Base-by-base conservation (phyloP, 2,329 filamentous ascomycete genomes). In the Cladophialophora psammophila region DNA sequence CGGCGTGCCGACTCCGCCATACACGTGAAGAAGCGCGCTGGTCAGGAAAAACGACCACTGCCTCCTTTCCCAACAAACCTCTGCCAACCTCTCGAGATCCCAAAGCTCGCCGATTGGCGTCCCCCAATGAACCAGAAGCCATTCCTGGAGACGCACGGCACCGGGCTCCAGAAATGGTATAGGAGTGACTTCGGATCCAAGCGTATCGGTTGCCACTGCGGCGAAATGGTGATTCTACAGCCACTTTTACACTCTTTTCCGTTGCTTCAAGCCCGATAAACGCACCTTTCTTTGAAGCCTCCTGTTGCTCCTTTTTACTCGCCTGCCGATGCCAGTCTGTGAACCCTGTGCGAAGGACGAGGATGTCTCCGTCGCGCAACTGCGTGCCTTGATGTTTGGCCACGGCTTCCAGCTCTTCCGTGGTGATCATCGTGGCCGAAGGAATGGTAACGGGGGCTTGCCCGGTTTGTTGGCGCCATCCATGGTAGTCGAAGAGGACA, bases 31-130 rank as follows among this genome's bases (percentile, higher is more conserved):
- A 7, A 69, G 70, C 18, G 31, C 38, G 9, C 80, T 83, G 0
- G 79, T 78, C 13, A 85, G 73, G 64, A 86, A 85, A 64, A 85
- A 86, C 0, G 71, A 74, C 76, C 75, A 80, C 26, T 79, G 34
- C n/a, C 73, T 3, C 69, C 68, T 26, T 48, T 70, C 72, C 65
- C 20, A 12, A 72, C 80, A 81, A 58, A 77, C 71, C 62, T 73
- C 67, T 12, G 75, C 70, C 55, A 81, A 70, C 36, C 67, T 71
- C 71, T 83, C 79, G 8, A 82, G 70, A 71, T 82, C 77, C 60
- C 71, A 72, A 12, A 70, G 45, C 57, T 73, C 70, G 5, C 72
- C 72, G 50, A 73, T 71, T 26, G 72, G 72, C 58, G 69, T 65
- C 1, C 72, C 72, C 71, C 71, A 73, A 5, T 71, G 71, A 15